Conservation (phyloP, 495 filamentous ascomycete genomes). For the Copromyces sp. region DNA sequence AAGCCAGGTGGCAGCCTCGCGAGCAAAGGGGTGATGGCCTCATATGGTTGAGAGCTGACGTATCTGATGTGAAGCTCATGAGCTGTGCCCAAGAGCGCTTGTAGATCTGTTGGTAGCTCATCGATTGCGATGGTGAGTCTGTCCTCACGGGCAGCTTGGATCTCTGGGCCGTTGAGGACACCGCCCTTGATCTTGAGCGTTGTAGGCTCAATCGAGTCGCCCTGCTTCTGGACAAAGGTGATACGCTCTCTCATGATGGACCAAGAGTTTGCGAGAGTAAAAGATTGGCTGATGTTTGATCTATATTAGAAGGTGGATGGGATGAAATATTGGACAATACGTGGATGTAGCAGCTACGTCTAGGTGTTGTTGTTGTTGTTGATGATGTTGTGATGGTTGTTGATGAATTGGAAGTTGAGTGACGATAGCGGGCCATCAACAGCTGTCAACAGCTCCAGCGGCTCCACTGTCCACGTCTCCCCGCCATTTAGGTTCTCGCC, state of each 20-base stretch:
- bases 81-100: conserved; percentile 48
- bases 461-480: background rate
- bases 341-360: background rate
- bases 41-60: conserved; percentile 48
- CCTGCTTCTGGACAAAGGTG: conserved; percentile 61
- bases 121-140: conserved; percentile 60
- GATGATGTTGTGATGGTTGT: background rate
- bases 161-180: conserved; percentile 43
- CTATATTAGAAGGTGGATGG: background rate
- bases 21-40: conserved; percentile 54
- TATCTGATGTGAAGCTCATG: conserved; percentile 77
- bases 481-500: background rate
- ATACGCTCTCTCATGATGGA: conserved; percentile 72
- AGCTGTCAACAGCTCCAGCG: conserved; percentile 1
- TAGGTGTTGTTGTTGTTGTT: background rate
- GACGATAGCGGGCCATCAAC: background rate
- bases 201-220: conserved; percentile 50
- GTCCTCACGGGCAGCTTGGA: conserved; percentile 67
- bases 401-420: background rate
- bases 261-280: background rate
- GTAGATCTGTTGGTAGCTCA: conserved; percentile 64
- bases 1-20: conserved; percentile 71
- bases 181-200: conserved; percentile 42
- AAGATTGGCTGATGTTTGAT: background rate
- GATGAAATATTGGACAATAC: background rate